Conservation (phyloP, 2,329 filamentous ascomycete species). For the Chlorencoelia australis region DNA sequence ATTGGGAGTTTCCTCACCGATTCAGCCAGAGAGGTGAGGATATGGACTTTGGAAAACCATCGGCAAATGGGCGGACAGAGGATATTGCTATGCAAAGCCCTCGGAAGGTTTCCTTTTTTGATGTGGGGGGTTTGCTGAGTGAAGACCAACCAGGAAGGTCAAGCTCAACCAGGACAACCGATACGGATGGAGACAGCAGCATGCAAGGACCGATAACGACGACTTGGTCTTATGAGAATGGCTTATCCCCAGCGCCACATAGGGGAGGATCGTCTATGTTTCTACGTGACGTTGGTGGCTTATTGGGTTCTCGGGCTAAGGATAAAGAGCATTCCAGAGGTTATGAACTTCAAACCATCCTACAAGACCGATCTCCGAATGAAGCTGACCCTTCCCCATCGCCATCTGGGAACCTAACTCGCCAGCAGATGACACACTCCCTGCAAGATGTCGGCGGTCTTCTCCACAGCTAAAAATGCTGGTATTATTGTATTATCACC, state of each 20-base stretch:
- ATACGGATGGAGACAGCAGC: slow-evolving; percentile 23
- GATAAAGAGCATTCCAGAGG: slow-evolving; percentile 9
- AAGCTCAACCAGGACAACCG: slow-evolving; percentile 18
- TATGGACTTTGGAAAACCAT: slow-evolving; percentile 28
- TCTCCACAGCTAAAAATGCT: slow-evolving; percentile 19
- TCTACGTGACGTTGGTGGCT: slow-evolving; percentile 48
- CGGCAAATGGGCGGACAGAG: slow-evolving; percentile 11
- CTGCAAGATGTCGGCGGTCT: slow-evolving; percentile 36
- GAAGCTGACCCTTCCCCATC: slow-evolving; percentile 8
- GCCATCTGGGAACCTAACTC: slow-evolving; percentile 14
- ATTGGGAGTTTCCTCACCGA: slow-evolving; percentile 24
- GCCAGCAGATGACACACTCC: slow-evolving; percentile 22
- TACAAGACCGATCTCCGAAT: slow-evolving; percentile 12
- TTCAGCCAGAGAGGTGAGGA: slow-evolving; percentile 33
- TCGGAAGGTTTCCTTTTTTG: slow-evolving; percentile 68
- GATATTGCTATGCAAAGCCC: slow-evolving; percentile 33
- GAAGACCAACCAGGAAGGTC: slow-evolving; percentile 24
- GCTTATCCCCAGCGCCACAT: slow-evolving; percentile 34
- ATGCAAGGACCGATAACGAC: slow-evolving; percentile 11
- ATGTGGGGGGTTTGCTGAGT: slow-evolving; percentile 68
- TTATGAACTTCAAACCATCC: slow-evolving; percentile 23
- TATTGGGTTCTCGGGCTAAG: slow-evolving; percentile 34
- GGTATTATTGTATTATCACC: too few relatives aligned
- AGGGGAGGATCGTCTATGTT: slow-evolving; percentile 46
- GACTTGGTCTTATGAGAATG: slow-evolving; percentile 15